These are phyloP conservation scores for Rhytidhysteron rufulum DNA, from an alignment of 2,329 filamentous ascomycete genomes.

Conservation along the genomic window DNA sequence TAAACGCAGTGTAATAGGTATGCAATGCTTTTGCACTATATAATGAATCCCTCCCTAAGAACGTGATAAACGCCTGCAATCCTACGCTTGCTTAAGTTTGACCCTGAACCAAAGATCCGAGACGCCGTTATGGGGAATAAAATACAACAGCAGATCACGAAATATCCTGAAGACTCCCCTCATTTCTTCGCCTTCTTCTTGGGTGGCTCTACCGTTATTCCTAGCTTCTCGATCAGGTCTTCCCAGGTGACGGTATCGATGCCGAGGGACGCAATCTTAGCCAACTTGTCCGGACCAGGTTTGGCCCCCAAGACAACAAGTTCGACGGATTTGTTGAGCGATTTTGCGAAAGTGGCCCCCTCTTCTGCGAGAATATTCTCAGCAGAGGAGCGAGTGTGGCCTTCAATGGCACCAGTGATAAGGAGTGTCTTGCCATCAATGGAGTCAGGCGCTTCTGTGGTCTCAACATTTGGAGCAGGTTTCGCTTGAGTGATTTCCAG, in stretches of 20 bases:
- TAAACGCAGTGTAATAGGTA: no score
- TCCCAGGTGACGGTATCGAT: conserved; percentile 12
- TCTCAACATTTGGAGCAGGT: conserved; percentile 11
- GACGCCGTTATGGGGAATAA: no score
- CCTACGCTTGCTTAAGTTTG: no score
- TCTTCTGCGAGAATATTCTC: conserved; percentile 13
- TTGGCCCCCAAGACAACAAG: conserved; percentile 15
- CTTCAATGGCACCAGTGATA: conserved; percentile 41
- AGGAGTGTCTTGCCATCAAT: conserved; percentile 20
- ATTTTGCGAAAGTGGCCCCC: conserved; percentile 16
- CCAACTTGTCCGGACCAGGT: conserved; percentile 12
- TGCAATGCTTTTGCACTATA: no score
- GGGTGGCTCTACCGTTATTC: conserved; percentile 13
- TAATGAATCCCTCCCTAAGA: no score
- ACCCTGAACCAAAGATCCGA: no score
- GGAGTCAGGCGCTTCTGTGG: conserved; percentile 13
- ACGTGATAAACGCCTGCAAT: no score
- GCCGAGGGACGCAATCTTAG: conserved; percentile 11
- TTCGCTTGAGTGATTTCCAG: conserved; percentile 13
- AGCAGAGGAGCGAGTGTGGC: conserved; percentile 12
- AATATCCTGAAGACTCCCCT: no score
- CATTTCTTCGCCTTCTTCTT: conserved; percentile 31
- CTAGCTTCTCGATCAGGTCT: conserved; percentile 39
- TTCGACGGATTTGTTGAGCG: conserved; percentile 16
- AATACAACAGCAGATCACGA: no score